Base-by-base conservation (phyloP, 1,139 yeast species). In the Lodderomyces orthopsilosis region DNA sequence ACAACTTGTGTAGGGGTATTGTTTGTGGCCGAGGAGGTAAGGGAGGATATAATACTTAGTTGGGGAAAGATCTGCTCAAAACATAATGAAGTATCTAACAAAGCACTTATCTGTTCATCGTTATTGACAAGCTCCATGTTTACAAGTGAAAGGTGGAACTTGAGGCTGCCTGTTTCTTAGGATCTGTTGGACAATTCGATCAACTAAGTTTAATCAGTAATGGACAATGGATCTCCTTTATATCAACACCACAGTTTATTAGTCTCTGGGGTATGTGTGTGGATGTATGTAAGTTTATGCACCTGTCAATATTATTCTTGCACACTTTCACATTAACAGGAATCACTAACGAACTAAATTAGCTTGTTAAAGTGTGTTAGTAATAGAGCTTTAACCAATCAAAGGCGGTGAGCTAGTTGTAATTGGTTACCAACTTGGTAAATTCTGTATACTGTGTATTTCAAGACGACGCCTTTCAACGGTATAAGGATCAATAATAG, bases 241-340 rank as follows among this genome's bases (percentile, higher is more conserved):
- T 30, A 30, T 15, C 34, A 30, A 10, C 34, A 15, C 34, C 19
- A 15, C 17, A 5, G 8, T 13, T 27, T 13, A 3, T 27, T n/a
- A 28, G 10, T 5, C 32, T 28, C 10, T 13, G 9, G 3, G 5
- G 12, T 17, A 13, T 30, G 19, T 4, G 6, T n/a, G 34, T 30
- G 19, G 5, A 6, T 13, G n/a, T 18, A 38, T 38, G 41, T 22
- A 30, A 22, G 22, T 8, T 22, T 30, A 28, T 38, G 42, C 24
- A 40, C 24, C 35, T 40, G 38, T 40, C 38, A 40, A 35, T 34
- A 27, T 28, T 38, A 30, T 27, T 37, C 15, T 24, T 27, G 32
- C 4, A 12, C 17, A 13, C 15, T n/a, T 4, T 27, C 32, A 12
- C 9, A 27, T n/a, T n/a, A n/a, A n/a, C n/a, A n/a, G n/a, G n/a